A percentile compares a stretch with the other conserved stretches of the same genome.
These are phyloP conservation scores for Xerocomus brunneocitrinus DNA, from an alignment of 768 basidiomycete genomes.

Conservation along the genomic window DNA sequence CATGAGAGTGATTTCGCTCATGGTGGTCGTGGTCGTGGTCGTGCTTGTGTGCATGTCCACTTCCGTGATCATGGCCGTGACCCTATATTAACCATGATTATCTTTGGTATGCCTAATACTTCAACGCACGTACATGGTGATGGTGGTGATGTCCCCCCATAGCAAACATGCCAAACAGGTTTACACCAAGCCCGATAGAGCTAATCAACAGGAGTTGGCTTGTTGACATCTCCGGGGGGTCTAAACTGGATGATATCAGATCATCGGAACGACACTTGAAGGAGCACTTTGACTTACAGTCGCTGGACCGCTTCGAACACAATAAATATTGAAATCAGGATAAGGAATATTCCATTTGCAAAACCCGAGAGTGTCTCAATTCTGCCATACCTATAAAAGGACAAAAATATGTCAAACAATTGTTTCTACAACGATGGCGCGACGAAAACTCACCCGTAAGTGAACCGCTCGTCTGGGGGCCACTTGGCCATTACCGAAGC, in stretches of 20 bases:
- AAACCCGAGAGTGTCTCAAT: slow-evolving; percentile 98
- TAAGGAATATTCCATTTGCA: slow-evolving; percentile 92
- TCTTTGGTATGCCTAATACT: background rate
- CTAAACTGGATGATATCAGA: slow-evolving; percentile 34
- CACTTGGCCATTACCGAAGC: slow-evolving; percentile 98
- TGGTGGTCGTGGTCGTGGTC: slow-evolving; percentile 20
- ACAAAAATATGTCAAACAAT: background rate
- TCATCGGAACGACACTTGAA: background rate
- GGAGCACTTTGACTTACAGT: slow-evolving; percentile 50
- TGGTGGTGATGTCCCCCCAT: slow-evolving; percentile 92
- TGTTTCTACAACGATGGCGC: background rate
- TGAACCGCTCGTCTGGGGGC: slow-evolving; percentile 91
- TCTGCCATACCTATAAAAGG: slow-evolving; percentile 70
- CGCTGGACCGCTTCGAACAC: slow-evolving; percentile 97
- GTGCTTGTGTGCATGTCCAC: slow-evolving; percentile 10
- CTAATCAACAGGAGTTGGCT: slow-evolving; percentile 88
- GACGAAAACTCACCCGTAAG: slow-evolving; percentile 70
- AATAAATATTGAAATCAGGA: slow-evolving; percentile 95
- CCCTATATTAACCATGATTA: slow-evolving; percentile 10
- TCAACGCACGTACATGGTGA: slow-evolving; percentile 50
- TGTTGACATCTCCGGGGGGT: slow-evolving; percentile 98
- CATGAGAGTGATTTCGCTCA: slow-evolving; percentile 33
- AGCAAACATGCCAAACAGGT: slow-evolving; percentile 97
- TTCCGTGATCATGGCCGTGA: slow-evolving; percentile 15
- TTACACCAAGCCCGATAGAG: slow-evolving; percentile 84